Evolutionary conservation across 345 rosid genomes (phyloP).

Genomic region (Arabidopsis suecica): DNA sequence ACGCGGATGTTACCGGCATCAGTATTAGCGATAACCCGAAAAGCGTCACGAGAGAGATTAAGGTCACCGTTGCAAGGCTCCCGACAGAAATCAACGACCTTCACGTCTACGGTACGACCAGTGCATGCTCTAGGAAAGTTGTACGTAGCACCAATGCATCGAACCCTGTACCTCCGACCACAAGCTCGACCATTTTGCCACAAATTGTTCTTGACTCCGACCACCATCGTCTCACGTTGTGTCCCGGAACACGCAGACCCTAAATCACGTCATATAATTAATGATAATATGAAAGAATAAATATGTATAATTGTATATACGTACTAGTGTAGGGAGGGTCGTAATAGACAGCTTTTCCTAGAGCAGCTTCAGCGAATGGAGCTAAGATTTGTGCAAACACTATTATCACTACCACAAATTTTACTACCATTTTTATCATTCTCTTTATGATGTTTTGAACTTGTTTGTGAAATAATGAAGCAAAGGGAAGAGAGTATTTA

Average conservation of each 20-base stretch:
- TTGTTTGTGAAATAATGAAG: slow-evolving; percentile 31
- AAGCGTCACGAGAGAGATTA: slow-evolving; percentile 64
- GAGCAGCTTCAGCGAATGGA: slow-evolving; percentile 43
- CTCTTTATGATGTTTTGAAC: slow-evolving; percentile 4
- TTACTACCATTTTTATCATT: slow-evolving; percentile 12
- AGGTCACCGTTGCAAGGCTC: slow-evolving; percentile 52
- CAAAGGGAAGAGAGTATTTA: slow-evolving; percentile 9
- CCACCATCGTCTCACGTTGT: slow-evolving; percentile 40
- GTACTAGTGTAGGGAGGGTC: slow-evolving; percentile 47
- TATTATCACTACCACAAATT: slow-evolving; percentile 20
- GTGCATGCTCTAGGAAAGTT: slow-evolving; percentile 47
- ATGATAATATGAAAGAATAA: neutral
- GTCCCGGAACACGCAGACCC: slow-evolving; percentile 53
- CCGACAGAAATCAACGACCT: slow-evolving; percentile 52
- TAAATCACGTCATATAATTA: neutral
- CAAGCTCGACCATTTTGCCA: slow-evolving; percentile 52
- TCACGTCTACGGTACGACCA: slow-evolving; percentile 44
- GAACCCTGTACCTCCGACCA: slow-evolving; percentile 55
- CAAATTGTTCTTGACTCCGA: slow-evolving; percentile 50
- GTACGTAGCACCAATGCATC: slow-evolving; percentile 47
- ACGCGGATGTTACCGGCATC: slow-evolving; percentile 53
- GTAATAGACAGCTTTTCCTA: slow-evolving; percentile 45
- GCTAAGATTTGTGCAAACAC: slow-evolving; percentile 36
- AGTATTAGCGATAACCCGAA: slow-evolving; percentile 51
- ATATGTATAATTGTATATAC: slow-evolving; percentile 7